Conservation (phyloP, 2,329 filamentous ascomycete genomes). For the Xylaria sp. region DNA sequence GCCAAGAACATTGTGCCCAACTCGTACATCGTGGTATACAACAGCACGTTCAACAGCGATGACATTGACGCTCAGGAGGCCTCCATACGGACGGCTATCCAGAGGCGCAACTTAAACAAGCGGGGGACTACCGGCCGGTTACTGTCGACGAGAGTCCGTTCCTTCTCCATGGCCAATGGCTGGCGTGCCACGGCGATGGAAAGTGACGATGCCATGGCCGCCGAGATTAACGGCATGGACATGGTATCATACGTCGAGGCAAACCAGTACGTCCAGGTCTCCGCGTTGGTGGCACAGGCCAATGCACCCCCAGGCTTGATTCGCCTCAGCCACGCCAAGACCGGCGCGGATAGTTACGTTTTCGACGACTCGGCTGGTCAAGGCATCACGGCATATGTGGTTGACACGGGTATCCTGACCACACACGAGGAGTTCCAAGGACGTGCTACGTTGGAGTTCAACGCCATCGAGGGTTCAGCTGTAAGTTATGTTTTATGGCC, state of each 20-base stretch:
- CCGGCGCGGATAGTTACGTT: slow-evolving; percentile 56
- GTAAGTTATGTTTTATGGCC: slow-evolving; percentile 50
- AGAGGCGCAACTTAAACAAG: slow-evolving; percentile 68
- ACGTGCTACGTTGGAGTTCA: slow-evolving; percentile 64
- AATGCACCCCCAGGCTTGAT: slow-evolving; percentile 65
- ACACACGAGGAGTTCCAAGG: slow-evolving; percentile 68
- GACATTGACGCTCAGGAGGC: slow-evolving; percentile 63
- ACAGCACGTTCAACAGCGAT: slow-evolving; percentile 61
- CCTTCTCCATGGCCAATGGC: slow-evolving; percentile 57
- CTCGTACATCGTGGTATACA: slow-evolving; percentile 74
- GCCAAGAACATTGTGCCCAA: slow-evolving; percentile 63
- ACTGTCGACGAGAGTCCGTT: slow-evolving; percentile 60
- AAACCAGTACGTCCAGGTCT: slow-evolving; percentile 60
- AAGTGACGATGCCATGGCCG: slow-evolving; percentile 62
- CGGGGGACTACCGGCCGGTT: slow-evolving; percentile 59
- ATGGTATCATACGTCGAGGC: slow-evolving; percentile 67
- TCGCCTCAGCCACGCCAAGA: slow-evolving; percentile 61
- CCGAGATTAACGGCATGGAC: slow-evolving; percentile 59
- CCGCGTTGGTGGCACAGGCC: slow-evolving; percentile 60
- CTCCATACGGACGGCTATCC: slow-evolving; percentile 60
- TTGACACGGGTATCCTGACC: slow-evolving; percentile 72
- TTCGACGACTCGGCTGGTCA: slow-evolving; percentile 65
- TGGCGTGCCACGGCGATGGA: slow-evolving; percentile 67
- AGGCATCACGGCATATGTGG: slow-evolving; percentile 70
- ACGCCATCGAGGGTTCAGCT: slow-evolving; percentile 59